A percentile compares a stretch with the other conserved stretches of the same genome.
These are phyloP conservation scores for Ajuga reptans DNA, from an alignment of 305 asterid genomes.

Conservation along the genomic window DNA sequence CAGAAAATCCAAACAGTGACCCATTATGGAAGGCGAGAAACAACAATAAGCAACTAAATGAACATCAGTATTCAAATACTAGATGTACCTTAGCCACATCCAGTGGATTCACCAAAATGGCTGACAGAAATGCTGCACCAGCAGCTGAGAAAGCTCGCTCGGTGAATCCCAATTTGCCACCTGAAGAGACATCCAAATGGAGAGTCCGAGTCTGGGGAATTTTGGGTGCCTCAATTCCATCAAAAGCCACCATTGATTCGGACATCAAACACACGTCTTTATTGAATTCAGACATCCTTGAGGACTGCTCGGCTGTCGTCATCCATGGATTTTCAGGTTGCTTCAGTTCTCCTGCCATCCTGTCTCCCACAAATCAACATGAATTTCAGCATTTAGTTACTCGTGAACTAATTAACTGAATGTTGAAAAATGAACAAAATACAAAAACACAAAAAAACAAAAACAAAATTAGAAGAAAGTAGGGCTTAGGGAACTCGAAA, in stretches of 20 bases:
- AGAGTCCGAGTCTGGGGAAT: conserved; percentile 26
- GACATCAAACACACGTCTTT: conserved; percentile 48
- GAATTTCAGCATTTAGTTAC: not conserved
- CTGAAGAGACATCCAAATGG: conserved; percentile 18
- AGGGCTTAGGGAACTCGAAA: not conserved
- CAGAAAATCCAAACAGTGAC: not conserved
- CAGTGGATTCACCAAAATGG: conserved; percentile 78
- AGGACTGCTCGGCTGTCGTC: conserved; percentile 30
- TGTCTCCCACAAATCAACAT: conserved; percentile 5
- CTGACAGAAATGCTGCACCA: conserved; percentile 90
- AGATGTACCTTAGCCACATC: conserved; percentile 76
- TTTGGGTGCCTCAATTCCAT: conserved; percentile 35
- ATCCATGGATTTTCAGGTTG: conserved; percentile 41
- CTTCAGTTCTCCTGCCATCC: conserved; percentile 52
- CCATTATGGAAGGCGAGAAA: not conserved
- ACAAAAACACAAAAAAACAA: not conserved
- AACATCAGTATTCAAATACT: not conserved
- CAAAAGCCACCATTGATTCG: conserved; percentile 30
- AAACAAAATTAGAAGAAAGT: not conserved
- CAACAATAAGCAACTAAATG: not conserved
- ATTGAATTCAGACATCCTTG: conserved; percentile 32
- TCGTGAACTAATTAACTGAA: not conserved
- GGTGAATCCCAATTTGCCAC: conserved; percentile 38
- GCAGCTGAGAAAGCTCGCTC: conserved; percentile 82
- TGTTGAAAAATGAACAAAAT: not conserved